Evolutionary conservation across 2,329 filamentous ascomycete species (phyloP).

Genomic region (Ceratocystis huliohia): DNA sequence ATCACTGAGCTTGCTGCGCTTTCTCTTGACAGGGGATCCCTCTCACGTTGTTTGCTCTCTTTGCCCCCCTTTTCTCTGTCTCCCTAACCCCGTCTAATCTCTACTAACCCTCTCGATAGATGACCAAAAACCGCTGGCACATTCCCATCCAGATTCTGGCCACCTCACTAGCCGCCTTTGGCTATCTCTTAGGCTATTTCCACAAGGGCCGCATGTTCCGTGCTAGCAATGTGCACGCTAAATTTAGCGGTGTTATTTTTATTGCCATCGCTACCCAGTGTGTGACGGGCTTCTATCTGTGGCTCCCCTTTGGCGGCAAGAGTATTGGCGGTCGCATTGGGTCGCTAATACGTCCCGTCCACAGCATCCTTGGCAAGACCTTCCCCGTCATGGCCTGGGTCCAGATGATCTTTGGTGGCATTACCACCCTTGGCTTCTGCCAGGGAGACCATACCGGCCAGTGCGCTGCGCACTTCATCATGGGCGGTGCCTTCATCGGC

Average conservation of each 20-base stretch:
- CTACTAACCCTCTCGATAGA: slow-evolving; percentile 37
- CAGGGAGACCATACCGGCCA: slow-evolving; percentile 83
- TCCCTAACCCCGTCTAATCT: not conserved
- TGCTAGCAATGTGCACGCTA: slow-evolving; percentile 60
- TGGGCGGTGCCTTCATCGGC: slow-evolving; percentile 91
- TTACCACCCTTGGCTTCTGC: slow-evolving; percentile 85
- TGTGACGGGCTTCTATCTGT: slow-evolving; percentile 71
- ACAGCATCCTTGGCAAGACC: slow-evolving; percentile 72
- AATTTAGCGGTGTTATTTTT: slow-evolving; percentile 71
- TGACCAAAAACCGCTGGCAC: slow-evolving; percentile 84
- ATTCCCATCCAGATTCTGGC: slow-evolving; percentile 73
- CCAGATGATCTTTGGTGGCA: slow-evolving; percentile 93
- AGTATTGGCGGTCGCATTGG: slow-evolving; percentile 72
- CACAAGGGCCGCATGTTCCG: slow-evolving; percentile 83
- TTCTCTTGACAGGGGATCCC: not conserved
- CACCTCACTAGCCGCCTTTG: slow-evolving; percentile 62
- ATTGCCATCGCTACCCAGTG: slow-evolving; percentile 66
- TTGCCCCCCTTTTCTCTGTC: not conserved
- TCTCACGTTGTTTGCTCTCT: not conserved
- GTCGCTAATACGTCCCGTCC: slow-evolving; percentile 54
- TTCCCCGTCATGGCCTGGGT: slow-evolving; percentile 81
- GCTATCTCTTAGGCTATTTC: slow-evolving; percentile 81
- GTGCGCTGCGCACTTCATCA: slow-evolving; percentile 94
- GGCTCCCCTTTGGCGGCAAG: slow-evolving; percentile 65
- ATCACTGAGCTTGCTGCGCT: not conserved